These are phyloP conservation scores for Sporobolomyces roseus DNA, from an alignment of 768 basidiomycete species.

Conservation along the genomic window DNA sequence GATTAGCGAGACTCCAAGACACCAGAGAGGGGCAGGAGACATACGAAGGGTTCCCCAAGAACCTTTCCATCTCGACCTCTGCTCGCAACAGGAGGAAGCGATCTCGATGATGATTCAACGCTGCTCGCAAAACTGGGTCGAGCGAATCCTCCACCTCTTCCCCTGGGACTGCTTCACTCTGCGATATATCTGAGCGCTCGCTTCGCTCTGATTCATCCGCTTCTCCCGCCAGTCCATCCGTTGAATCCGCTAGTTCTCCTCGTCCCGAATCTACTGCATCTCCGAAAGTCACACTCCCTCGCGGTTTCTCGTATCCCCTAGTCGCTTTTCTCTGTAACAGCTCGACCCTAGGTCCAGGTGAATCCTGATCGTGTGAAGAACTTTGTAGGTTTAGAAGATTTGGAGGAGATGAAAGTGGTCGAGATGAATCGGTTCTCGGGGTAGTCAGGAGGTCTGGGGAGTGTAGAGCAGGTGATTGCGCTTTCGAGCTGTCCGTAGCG, in stretches of 20 bases:
- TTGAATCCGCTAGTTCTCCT: not conserved
- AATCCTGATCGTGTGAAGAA: not conserved
- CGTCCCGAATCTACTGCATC: no score
- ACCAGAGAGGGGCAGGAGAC: not conserved
- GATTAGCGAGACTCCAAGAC: not conserved
- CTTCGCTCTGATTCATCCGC: not conserved
- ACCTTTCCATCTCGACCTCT: constrained; percentile 39
- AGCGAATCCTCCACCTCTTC: constrained; percentile 1
- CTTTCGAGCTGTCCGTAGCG: not conserved
- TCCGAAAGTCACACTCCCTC: no score
- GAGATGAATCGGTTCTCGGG: not conserved
- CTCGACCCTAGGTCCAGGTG: no score
- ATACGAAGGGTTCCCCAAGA: constrained; percentile 22
- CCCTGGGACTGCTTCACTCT: no score
- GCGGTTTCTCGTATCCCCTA: no score
- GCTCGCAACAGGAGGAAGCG: constrained; percentile 32
- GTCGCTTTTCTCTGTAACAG: no score
- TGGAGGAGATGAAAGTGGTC: constrained; percentile 4
- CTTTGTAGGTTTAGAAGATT: no score
- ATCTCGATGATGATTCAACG: constrained; percentile 28
- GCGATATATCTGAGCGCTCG: no score
- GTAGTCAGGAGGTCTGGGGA: constrained; percentile 2
- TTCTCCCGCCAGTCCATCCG: not conserved
- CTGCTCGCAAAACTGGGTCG: constrained; percentile 20
- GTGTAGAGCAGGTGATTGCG: not conserved